Percentiles rank a stretch among this genome's conserved stretches.
phyloP scores from a whole-genome alignment of 2,329 filamentous ascomycete genomes.

The Aspergillus sp. region DNA sequence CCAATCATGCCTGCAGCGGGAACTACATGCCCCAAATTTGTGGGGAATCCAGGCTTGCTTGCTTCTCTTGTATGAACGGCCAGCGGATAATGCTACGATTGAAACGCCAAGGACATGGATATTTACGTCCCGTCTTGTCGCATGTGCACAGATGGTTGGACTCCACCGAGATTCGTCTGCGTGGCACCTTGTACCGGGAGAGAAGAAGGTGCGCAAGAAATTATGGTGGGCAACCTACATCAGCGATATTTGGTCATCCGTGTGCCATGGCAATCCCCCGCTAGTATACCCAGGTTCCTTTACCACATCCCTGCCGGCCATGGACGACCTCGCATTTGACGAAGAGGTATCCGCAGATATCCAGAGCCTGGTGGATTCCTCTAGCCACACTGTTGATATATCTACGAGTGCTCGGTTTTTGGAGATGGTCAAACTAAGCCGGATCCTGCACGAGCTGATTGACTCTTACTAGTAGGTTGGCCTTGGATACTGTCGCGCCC shows the following conservation, averaged over 20 bases:
- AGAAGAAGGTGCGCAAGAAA: slow-evolving; percentile 42
- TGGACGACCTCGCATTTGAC: slow-evolving; percentile 47
- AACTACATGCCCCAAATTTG: slow-evolving; percentile 50
- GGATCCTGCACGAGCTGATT: slow-evolving; percentile 2
- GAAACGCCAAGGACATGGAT: slow-evolving; percentile 50
- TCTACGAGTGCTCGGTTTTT: slow-evolving; percentile 39
- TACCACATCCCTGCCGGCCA: slow-evolving; percentile 38
- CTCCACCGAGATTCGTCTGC: slow-evolving; percentile 45
- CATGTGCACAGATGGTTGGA: slow-evolving; percentile 49
- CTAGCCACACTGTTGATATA: slow-evolving; percentile 27
- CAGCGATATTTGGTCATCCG: slow-evolving; percentile 48
- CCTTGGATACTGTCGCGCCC: no score
- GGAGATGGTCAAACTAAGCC: slow-evolving; percentile 12
- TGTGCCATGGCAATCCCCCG: slow-evolving; percentile 50
- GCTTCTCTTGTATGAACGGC: slow-evolving; percentile 47
- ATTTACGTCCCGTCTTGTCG: slow-evolving; percentile 44
- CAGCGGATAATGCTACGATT: slow-evolving; percentile 47
- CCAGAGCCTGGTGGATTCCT: slow-evolving; percentile 6
- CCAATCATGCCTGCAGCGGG: slow-evolving; percentile 45
- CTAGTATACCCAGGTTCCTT: slow-evolving; percentile 45
- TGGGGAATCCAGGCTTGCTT: slow-evolving; percentile 50
- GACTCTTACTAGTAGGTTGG: slow-evolving; percentile 1
- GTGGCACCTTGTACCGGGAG: slow-evolving; percentile 46
- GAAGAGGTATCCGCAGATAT: slow-evolving; percentile 41
- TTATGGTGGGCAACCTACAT: slow-evolving; percentile 49